Base-by-base conservation (phyloP, 306 rosid genomes). In the Spatholobus suberectus region DNA sequence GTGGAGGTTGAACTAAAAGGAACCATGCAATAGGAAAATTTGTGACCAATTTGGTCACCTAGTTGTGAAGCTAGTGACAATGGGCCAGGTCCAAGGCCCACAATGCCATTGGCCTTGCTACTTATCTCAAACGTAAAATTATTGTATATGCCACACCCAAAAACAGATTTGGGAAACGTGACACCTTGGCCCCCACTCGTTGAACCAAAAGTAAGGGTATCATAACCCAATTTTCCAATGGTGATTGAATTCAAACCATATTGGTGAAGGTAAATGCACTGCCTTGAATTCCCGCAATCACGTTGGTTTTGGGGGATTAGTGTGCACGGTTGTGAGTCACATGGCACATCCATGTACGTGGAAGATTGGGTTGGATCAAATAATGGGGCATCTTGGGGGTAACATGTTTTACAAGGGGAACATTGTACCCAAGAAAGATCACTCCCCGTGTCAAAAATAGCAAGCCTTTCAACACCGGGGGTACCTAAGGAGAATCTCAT, bases 61-160 rank as follows among this genome's bases (percentile, higher is more conserved):
- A 82, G 58, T 27, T 82, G 81, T 4, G 70, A 65, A 20, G 76
- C 61, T 7, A 82, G 65, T 2, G 85, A 82, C 3, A 73, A 37
- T 24, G 85, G 81, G 9, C 85, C 85, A 1, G 66, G 21, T 0
- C 85, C 85, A 63, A 82, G 85, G 26, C 85, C 85, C 47, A 75
- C 76, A 1, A 82, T 10, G 3, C 85, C 85, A 2, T 14, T 5
- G 15, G 57, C 29, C 7, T 13, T 49, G 32, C 14, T 12, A 3
- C 37, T 37, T 13, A 4, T 8, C 5, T 51, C 2, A 8, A 59
- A 59, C 1, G 17, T 40, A 23, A 57, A 59, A 24, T 37, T 23
- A 4, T 44, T 41, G 4, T 69, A 69, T 1, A 67, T 18, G 27
- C 49, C 73, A 67, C 73, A 67, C 1, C 73, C 51, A 11, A 67